phyloP scores from a whole-genome alignment of 306 rosid species.

The Cucurbita moschata region DNA sequence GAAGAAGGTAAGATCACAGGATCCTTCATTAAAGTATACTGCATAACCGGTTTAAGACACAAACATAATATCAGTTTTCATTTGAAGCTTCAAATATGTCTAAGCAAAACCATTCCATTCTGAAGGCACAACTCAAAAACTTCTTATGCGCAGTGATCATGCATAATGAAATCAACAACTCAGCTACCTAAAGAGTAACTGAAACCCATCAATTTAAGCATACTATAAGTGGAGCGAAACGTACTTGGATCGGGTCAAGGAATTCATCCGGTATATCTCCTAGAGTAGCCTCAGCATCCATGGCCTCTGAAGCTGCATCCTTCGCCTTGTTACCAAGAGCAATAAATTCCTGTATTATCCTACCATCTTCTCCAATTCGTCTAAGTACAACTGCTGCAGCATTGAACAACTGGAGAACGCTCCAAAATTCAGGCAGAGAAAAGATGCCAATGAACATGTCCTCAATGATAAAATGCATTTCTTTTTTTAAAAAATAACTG shows the following conservation, averaged over 20 bases:
- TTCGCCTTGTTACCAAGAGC: slow-evolving; percentile 84
- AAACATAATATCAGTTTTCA: not conserved
- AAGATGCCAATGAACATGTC: not conserved
- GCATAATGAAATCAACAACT: not conserved
- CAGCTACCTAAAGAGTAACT: not conserved
- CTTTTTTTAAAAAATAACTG: not conserved
- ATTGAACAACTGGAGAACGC: slow-evolving; percentile 59
- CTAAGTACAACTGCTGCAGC: slow-evolving; percentile 80
- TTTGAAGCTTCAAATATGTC: not conserved
- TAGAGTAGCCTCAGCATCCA: slow-evolving; percentile 81
- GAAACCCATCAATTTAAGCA: not conserved
- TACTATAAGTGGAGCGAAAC: slow-evolving; percentile 2
- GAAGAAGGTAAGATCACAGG: slow-evolving; percentile 98
- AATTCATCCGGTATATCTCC: slow-evolving; percentile 99
- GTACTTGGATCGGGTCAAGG: slow-evolving; percentile 97
- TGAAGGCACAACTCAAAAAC: not conserved
- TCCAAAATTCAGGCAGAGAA: slow-evolving; percentile 4
- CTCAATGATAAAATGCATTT: not conserved
- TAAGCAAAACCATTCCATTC: not conserved
- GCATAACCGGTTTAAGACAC: slow-evolving; percentile 1
- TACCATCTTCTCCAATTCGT: slow-evolving; percentile 76
- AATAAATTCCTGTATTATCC: slow-evolving; percentile 62
- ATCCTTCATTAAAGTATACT: slow-evolving; percentile 98
- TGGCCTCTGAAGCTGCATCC: slow-evolving; percentile 86
- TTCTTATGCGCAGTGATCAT: not conserved